phyloP scores from a whole-genome alignment of 2,329 filamentous ascomycete genomes.

The Botryotinia narcissicola region DNA sequence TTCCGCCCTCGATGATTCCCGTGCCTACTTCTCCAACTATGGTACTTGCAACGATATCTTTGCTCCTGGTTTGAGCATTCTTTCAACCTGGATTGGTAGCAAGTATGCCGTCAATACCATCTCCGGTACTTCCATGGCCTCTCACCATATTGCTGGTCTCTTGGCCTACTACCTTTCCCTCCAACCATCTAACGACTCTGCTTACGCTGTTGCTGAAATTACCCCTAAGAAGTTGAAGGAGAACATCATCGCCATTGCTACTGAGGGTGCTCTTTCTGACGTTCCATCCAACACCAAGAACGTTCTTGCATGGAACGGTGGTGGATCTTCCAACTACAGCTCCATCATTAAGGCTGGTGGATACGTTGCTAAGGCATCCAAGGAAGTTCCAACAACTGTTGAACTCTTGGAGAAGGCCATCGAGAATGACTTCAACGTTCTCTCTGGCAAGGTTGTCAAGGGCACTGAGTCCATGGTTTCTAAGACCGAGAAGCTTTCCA shows the following conservation, averaged over 20 bases:
- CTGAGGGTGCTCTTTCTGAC: slow-evolving; percentile 72
- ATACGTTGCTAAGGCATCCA: slow-evolving; percentile 57
- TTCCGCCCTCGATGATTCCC: slow-evolving; percentile 87
- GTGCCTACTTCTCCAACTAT: slow-evolving; percentile 99
- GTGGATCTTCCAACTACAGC: slow-evolving; percentile 87
- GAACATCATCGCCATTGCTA: slow-evolving; percentile 79
- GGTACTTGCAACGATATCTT: slow-evolving; percentile 99
- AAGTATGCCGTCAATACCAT: slow-evolving; percentile 97
- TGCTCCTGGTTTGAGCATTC: slow-evolving; percentile 92
- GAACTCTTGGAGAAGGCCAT: slow-evolving; percentile 60
- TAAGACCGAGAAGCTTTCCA: slow-evolving; percentile 60
- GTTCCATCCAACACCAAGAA: slow-evolving; percentile 86
- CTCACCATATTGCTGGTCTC: slow-evolving; percentile 93
- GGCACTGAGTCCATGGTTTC: slow-evolving; percentile 51
- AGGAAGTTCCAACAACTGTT: slow-evolving; percentile 52
- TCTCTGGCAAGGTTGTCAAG: slow-evolving; percentile 57
- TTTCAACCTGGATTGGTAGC: slow-evolving; percentile 98
- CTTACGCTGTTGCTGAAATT: slow-evolving; percentile 84
- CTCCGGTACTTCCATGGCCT: slow-evolving; percentile 98
- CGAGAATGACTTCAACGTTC: slow-evolving; percentile 54
- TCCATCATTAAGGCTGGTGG: slow-evolving; percentile 73
- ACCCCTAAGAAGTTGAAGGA: slow-evolving; percentile 93
- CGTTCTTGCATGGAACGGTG: slow-evolving; percentile 98
- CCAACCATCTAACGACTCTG: slow-evolving; percentile 84
- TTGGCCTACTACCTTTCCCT: slow-evolving; percentile 97